These are phyloP conservation scores for Inonotus obliquus DNA, from an alignment of 1,284 basidiomycete species.

Conservation along the genomic window DNA sequence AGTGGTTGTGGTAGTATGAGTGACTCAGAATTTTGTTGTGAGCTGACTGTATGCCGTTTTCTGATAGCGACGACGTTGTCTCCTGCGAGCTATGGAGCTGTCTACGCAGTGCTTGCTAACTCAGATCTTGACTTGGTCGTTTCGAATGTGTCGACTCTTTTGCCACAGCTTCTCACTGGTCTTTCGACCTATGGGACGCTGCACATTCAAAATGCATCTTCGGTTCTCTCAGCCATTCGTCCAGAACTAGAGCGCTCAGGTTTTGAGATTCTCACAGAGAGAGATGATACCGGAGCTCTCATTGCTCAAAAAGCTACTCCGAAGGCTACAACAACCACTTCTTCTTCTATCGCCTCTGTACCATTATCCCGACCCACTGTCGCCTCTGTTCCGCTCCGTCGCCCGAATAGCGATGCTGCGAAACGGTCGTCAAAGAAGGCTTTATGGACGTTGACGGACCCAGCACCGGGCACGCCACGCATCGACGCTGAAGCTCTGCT, in stretches of 20 bases:
- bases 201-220: constrained; percentile 52
- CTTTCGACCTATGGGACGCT: constrained; percentile 64
- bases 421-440: constrained; percentile 59
- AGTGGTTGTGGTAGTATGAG: constrained; percentile 35
- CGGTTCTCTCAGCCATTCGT: constrained; percentile 40
- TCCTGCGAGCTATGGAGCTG: constrained; percentile 54
- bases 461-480: constrained; percentile 50
- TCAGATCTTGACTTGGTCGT: constrained; percentile 56
- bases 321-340: constrained; percentile 9
- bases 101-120: constrained; percentile 56
- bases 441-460: constrained; percentile 62
- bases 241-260: constrained; percentile 58
- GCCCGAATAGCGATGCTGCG: constrained; percentile 19
- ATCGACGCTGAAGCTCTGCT: constrained; percentile 76
- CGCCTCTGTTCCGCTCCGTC: constrained; percentile 32
- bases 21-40: constrained; percentile 30
- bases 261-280: constrained; percentile 49
- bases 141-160: constrained; percentile 48
- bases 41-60: constrained; percentile 17
- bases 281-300: constrained; percentile 37
- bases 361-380: constrained; percentile 29
- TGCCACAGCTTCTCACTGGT: constrained; percentile 52
- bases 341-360: constrained; percentile 24
- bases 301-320: constrained; percentile 56
- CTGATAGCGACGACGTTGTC: constrained; percentile 52